Percentiles rank a stretch among this genome's conserved stretches.
Conservation (phyloP, 345 rosid genomes). For the Psidium guajava region DNA sequence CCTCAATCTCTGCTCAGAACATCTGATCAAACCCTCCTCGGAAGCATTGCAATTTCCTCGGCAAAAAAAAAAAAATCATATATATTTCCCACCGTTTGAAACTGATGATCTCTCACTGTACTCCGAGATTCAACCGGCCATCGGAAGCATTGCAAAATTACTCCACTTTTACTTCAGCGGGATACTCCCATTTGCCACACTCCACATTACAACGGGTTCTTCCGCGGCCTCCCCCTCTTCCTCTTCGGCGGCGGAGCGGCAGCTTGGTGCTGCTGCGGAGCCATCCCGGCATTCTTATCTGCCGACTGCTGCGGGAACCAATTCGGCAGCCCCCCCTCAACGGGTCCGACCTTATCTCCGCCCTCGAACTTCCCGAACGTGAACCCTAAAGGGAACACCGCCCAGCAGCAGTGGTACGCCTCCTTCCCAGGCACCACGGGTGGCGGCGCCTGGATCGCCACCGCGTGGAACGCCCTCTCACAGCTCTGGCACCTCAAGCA, state of each 20-base stretch:
- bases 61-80: neutral
- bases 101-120: neutral
- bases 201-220: conserved; percentile 15
- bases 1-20: neutral
- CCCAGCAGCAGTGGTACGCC: conserved; percentile 83
- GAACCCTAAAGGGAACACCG: conserved; percentile 71
- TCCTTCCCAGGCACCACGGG: conserved; percentile 74
- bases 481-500: conserved; percentile 77
- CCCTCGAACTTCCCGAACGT: conserved; percentile 15
- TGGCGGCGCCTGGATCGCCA: conserved; percentile 42
- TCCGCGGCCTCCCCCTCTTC: conserved; percentile 89
- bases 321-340: neutral
- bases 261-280: neutral
- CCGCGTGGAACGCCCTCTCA: conserved; percentile 66
- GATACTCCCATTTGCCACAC: neutral
- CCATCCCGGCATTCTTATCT: conserved; percentile 44
- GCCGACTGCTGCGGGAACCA: conserved; percentile 22
- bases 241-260: conserved; percentile 2
- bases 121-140: neutral
- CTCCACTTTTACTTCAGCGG: neutral
- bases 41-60: neutral
- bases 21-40: neutral
- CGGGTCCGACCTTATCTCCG: conserved; percentile 2
- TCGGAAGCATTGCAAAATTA: neutral
- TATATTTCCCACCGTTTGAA: neutral